Conservation (phyloP, 1,139 yeast species). For the Geotrichum europaeum region DNA sequence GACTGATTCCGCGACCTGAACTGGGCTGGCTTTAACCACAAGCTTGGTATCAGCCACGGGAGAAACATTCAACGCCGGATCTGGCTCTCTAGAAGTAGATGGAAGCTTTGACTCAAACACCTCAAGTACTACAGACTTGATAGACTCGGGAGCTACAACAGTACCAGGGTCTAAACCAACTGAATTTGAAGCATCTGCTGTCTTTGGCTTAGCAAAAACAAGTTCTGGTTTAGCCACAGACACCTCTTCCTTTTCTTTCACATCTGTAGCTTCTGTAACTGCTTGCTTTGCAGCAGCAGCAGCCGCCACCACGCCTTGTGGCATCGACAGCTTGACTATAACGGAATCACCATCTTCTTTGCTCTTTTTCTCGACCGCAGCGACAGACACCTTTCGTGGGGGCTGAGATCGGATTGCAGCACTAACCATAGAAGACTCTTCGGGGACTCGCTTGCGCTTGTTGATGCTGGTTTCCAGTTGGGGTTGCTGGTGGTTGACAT, state of each 20-base stretch:
- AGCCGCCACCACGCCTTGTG: neutral
- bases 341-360: neutral
- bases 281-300: neutral
- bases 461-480: neutral
- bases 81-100: neutral
- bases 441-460: neutral
- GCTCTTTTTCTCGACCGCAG: constrained; percentile 1
- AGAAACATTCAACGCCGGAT: neutral
- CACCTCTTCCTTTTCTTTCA: neutral
- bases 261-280: neutral
- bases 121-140: neutral
- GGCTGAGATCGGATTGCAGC: neutral
- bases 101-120: neutral
- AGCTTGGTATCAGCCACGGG: neutral
- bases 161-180: neutral
- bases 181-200: neutral
- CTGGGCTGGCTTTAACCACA: neutral
- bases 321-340: neutral
- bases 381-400: neutral
- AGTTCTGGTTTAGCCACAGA: neutral
- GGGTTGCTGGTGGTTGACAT: constrained; percentile 4
- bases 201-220: neutral
- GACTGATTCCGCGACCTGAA: neutral
- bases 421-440: neutral
- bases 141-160: neutral